Evolutionary conservation across 202 grass and related monocot genomes (phyloP).

Genomic region (Elaeis oleifera): DNA sequence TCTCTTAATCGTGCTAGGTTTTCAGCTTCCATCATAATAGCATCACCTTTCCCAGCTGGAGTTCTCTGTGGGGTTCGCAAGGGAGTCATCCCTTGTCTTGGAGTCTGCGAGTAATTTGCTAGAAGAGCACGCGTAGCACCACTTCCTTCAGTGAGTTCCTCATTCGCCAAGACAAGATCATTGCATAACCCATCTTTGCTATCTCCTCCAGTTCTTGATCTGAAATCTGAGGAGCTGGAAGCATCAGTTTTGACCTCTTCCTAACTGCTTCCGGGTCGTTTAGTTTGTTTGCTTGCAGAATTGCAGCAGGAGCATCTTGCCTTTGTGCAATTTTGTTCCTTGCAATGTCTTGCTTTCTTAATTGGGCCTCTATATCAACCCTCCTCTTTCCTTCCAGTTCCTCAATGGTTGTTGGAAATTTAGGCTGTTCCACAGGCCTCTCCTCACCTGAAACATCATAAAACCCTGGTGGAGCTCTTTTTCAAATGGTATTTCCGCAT

Average conservation of each 20-base stretch:
- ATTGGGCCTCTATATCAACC: conserved; percentile 62
- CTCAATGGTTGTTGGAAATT: conserved; percentile 84
- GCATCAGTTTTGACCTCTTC: conserved; percentile 82
- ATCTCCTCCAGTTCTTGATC: conserved; percentile 91
- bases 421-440: conserved; percentile 36
- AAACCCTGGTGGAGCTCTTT: conserved; percentile 71
- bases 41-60: conserved; percentile 69
- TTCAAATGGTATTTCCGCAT: conserved; percentile 80
- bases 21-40: conserved; percentile 97
- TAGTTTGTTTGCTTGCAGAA: conserved; percentile 86
- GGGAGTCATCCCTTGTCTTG: conserved; percentile 61
- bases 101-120: conserved; percentile 71
- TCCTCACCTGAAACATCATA: conserved; percentile 74
- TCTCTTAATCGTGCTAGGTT: conserved; percentile 78
- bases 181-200: conserved; percentile 74
- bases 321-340: conserved; percentile 83
- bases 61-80: conserved; percentile 63
- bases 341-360: conserved; percentile 82
- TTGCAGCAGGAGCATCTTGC: conserved; percentile 75
- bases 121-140: conserved; percentile 67
- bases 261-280: conserved; percentile 88
- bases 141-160: conserved; percentile 67
- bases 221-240: conserved; percentile 82
- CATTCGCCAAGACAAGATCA: conserved; percentile 38
- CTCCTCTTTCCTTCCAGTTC: conserved; percentile 86